Evolutionary conservation across 2,329 filamentous ascomycete species (phyloP), one percentile per base, ranked within the genome.

Genomic region (Cladosporium sphaerospermum): DNA sequence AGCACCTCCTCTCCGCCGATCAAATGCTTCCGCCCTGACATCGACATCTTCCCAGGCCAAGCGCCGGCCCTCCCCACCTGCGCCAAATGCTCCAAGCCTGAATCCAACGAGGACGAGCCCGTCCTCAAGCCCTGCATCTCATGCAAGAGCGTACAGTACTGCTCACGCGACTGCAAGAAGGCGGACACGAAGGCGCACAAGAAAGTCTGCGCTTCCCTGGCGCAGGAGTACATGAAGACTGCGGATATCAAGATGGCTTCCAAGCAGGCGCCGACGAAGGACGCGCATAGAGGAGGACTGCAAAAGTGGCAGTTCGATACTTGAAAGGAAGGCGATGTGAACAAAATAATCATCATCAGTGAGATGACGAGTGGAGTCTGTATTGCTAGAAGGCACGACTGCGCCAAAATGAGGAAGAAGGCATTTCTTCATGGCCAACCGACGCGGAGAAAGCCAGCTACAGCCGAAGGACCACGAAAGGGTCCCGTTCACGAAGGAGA

Each of bases 261-360:
- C 40, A 57, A 62, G 36, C 61, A 63, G 23, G 59, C 65, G 3
- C 63, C 68, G 8, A 69, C 64, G 37, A 57, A 60, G 7, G 65
- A 62, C 3, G 65, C 57, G n/a, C 61, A 65, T 46, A 61, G 66
- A 9, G 64, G 65, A 23, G 69, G 69, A 3, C 57, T 69, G 56
- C 65, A 71, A 60, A 72, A 72, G 60, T 72, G 70, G 70, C 67
- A 72, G 61, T 65, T 64, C 33, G 63, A 65, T 50, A 65, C 63
- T 37, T 65, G 57, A 61, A 19, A 14, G 9, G 3, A 32, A n/a
- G 18, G n/a, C 5, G 11, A 6, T 28, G 23, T 28, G 23, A 7
- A 28, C 23, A 28, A 3, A 5, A 7, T 4, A 1, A 28, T 5
- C 23, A 28, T 7, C 7, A 28, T 28, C 23, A 28, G 23, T 4